These are phyloP conservation scores for Vigna unguiculata DNA, from an alignment of 306 rosid species.

Conservation along the genomic window DNA sequence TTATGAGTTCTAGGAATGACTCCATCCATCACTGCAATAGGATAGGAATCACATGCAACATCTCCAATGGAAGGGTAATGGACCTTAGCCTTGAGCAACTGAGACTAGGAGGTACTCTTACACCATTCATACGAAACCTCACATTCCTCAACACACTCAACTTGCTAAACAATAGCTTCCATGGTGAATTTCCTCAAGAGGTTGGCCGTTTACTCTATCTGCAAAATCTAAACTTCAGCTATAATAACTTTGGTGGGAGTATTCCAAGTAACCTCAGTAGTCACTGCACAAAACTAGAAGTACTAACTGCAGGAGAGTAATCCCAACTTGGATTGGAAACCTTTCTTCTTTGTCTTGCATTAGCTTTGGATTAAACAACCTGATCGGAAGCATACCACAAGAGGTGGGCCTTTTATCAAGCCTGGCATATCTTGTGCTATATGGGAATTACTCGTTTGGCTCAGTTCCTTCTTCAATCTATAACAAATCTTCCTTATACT, in stretches of 20 bases:
- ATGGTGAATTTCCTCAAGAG: slow-evolving; percentile 49
- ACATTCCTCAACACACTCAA: slow-evolving; percentile 40
- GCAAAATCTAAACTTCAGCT: slow-evolving; percentile 40
- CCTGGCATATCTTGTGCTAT: slow-evolving; percentile 30
- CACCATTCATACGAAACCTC: slow-evolving; percentile 56
- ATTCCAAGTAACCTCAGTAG: slow-evolving; percentile 56
- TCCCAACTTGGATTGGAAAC: slow-evolving; percentile 18
- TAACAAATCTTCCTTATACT: slow-evolving; percentile 48
- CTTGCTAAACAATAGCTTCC: slow-evolving; percentile 37
- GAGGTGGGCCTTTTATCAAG: slow-evolving; percentile 47
- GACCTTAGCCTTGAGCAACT: slow-evolving; percentile 31
- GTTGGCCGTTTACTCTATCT: slow-evolving; percentile 42
- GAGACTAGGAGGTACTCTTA: slow-evolving; percentile 39
- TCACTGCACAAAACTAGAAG: slow-evolving; percentile 40
- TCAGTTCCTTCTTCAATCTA: slow-evolving; percentile 50
- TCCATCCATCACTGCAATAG: slow-evolving; percentile 52
- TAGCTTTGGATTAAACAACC: slow-evolving; percentile 34
- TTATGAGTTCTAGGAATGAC: slow-evolving; percentile 55
- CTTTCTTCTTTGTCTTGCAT: slow-evolving; percentile 50
- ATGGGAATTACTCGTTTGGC: slow-evolving; percentile 47
- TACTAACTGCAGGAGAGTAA: neutral
- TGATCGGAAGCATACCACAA: slow-evolving; percentile 53
- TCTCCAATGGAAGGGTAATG: slow-evolving; percentile 32
- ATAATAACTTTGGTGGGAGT: slow-evolving; percentile 47
- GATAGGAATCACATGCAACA: slow-evolving; percentile 53